Evolutionary conservation across 306 rosid genomes (phyloP).

Genomic region (Mimosa bimucronata): DNA sequence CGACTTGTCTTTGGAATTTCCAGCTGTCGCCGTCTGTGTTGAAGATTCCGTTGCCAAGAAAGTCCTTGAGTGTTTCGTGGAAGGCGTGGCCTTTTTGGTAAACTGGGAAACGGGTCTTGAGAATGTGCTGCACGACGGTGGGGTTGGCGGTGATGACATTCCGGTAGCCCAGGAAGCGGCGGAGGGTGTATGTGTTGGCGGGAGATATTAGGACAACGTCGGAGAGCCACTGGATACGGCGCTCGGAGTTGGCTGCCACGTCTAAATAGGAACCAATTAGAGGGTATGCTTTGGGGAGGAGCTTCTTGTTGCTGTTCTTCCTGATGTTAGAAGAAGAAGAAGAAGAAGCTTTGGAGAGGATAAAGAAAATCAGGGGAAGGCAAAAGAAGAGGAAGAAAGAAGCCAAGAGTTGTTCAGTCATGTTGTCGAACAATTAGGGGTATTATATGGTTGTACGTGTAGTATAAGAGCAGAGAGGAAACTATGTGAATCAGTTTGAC

Average conservation of each 20-base stretch:
- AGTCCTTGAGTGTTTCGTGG: conserved; percentile 31
- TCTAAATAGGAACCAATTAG: conserved; percentile 2
- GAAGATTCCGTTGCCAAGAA: conserved; percentile 76
- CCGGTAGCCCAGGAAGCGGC: conserved; percentile 27
- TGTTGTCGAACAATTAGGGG: background rate
- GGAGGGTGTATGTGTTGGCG: conserved; percentile 55
- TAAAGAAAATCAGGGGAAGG: background rate
- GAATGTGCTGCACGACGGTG: conserved; percentile 66
- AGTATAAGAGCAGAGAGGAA: background rate
- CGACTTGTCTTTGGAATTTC: conserved; percentile 71
- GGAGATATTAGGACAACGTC: conserved; percentile 55
- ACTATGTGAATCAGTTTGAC: background rate
- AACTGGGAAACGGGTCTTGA: conserved; percentile 56
- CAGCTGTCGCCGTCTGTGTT: conserved; percentile 53
- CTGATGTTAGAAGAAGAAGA: background rate
- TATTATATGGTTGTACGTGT: background rate
- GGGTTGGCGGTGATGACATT: conserved; percentile 61
- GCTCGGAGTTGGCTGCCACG: conserved; percentile 11
- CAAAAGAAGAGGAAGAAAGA: background rate
- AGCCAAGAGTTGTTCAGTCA: background rate
- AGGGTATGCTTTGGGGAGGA: background rate
- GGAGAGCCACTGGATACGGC: conserved; percentile 58
- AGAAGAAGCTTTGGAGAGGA: background rate
- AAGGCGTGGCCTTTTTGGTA: conserved; percentile 51
- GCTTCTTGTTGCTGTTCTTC: background rate